Evolutionary conservation across 768 basidiomycete species (phyloP).

Genomic region (Suillus lakei): DNA sequence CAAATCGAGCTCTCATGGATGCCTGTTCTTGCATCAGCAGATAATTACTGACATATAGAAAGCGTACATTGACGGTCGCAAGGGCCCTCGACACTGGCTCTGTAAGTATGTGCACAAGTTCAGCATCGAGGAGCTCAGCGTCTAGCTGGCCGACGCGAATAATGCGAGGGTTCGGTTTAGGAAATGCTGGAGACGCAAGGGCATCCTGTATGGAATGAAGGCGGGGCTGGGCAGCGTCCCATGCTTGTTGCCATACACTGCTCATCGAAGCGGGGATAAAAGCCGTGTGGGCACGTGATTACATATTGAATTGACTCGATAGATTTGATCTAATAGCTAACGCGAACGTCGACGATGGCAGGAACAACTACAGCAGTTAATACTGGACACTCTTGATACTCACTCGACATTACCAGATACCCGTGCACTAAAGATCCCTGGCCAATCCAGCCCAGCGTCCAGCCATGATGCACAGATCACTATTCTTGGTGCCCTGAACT

Average conservation of each 20-base stretch:
- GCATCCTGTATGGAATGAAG: slow-evolving; percentile 53
- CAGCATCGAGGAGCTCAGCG: slow-evolving; percentile 87
- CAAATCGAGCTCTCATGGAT: slow-evolving; percentile 61
- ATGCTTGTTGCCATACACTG: slow-evolving; percentile 61
- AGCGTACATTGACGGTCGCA: slow-evolving; percentile 65
- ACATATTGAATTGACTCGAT: slow-evolving; percentile 9
- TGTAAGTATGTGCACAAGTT: slow-evolving; percentile 79
- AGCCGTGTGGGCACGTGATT: slow-evolving; percentile 21
- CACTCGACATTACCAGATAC: slow-evolving; percentile 67
- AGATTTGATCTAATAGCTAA: slow-evolving; percentile 10
- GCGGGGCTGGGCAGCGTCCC: slow-evolving; percentile 61
- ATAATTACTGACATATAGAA: slow-evolving; percentile 3
- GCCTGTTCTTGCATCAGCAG: slow-evolving; percentile 46
- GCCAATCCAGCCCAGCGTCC: slow-evolving; percentile 56
- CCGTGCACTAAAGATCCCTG: slow-evolving; percentile 68
- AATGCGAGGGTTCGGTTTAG: slow-evolving; percentile 45
- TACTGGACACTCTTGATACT: slow-evolving; percentile 73
- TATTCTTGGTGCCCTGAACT: slow-evolving; percentile 91
- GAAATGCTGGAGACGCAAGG: slow-evolving; percentile 36
- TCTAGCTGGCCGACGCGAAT: slow-evolving; percentile 91
- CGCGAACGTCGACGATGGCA: slow-evolving; percentile 52
- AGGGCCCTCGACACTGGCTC: slow-evolving; percentile 82
- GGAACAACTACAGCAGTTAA: slow-evolving; percentile 81
- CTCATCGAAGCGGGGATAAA: slow-evolving; percentile 9
- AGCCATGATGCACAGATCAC: slow-evolving; percentile 80